These are phyloP conservation scores for Rhynchospora tenuis DNA, from an alignment of 176 grass and related monocot species.

Conservation along the genomic window DNA sequence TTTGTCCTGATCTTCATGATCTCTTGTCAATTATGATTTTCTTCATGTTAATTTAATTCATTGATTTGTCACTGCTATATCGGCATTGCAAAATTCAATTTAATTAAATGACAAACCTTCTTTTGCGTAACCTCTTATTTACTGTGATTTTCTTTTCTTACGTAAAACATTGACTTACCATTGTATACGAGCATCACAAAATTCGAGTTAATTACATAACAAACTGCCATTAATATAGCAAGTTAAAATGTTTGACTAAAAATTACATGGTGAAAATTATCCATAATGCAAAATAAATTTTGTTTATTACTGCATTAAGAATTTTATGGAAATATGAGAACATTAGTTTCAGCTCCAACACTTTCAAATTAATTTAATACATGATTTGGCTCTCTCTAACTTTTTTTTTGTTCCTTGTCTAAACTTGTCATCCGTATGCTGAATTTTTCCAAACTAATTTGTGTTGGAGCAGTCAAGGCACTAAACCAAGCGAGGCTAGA, in stretches of 20 bases:
- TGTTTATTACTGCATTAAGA: background rate
- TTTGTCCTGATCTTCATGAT: background rate
- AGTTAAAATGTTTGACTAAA: background rate
- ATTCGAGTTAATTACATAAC: too few species aligned
- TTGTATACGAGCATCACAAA: too few species aligned
- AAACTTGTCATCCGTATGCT: background rate
- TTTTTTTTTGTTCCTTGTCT: background rate
- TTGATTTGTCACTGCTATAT: background rate
- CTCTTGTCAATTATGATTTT: background rate
- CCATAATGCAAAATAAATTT: background rate
- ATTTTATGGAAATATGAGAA: background rate
- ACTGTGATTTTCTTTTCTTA: too few species aligned
- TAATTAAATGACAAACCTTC: background rate
- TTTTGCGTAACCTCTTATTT: too few species aligned
- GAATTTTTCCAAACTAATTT: background rate
- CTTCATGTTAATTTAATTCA: background rate
- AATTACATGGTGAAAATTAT: background rate
- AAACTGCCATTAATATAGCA: background rate
- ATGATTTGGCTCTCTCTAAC: background rate
- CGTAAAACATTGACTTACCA: too few species aligned
- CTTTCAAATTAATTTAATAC: background rate
- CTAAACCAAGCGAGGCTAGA: slow-evolving; percentile 81
- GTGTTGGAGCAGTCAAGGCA: slow-evolving; percentile 44
- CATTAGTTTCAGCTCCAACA: background rate
- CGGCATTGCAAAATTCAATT: background rate